Evolutionary conservation across 257 asterid species (phyloP), one percentile per base, ranked within the genome.

Genomic region (Solanum stenotomum): DNA sequence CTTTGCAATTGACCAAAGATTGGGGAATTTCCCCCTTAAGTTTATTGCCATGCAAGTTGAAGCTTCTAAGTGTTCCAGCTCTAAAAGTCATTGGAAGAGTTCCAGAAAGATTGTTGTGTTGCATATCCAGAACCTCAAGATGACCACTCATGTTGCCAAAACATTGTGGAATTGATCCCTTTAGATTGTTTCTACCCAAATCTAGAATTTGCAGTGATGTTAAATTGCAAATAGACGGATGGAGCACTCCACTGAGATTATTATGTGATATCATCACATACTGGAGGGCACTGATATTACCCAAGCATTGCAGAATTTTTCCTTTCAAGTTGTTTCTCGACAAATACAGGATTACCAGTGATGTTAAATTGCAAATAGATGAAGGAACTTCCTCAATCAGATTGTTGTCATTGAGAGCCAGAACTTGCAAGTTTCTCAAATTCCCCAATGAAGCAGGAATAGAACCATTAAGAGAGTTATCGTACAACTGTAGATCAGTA

Each of bases 1-100:
- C 25, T 78, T 34, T 63, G 85, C 92, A 89, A 15, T 85, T 85
- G 34, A 77, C 78, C 75, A 90, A 61, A 5, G 92, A 87, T 20
- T 16, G 56, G 2, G 91, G 88, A 11, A 89, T 9, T 34, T 52
- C 4, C 23, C 89, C 92, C 52, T 87, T 81, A 4, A 90, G 65
- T 37, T 37, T 35, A 49, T 89, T 90, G 86, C 65, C 35, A 6
- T 83, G 76, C 81, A 90, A 52, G 81, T 87, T 89, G 18, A 89
- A 81, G 65, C 67, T 85, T 63, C 74, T 61, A 18, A 90, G 82
- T 27, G 9, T 87, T 20, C 88, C 89, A 9, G 4, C 23, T 37
- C 49, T 37, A 56, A 89, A 87, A 35, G 16, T 71, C 10, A 20
- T 14, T 20, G 90, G 91, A 61, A 89, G 75, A 8, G 37, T 52